These are phyloP conservation scores for Gymnopilus junonius DNA, from an alignment of 768 basidiomycete genomes.

Conservation along the genomic window DNA sequence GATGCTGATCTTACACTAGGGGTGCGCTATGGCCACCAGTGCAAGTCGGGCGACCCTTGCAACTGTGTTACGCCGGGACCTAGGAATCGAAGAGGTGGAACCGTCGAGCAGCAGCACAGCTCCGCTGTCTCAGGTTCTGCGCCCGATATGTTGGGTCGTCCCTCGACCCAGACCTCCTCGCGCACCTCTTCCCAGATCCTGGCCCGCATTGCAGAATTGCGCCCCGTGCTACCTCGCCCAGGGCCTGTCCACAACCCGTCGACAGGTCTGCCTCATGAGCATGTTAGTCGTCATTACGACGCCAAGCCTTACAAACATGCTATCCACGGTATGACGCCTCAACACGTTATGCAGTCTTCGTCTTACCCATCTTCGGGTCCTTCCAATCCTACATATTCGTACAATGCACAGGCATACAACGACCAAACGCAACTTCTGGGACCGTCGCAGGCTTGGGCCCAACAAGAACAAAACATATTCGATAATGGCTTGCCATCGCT, in stretches of 20 bases:
- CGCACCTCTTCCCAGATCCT: conserved; percentile 51
- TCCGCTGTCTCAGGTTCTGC: conserved; percentile 9
- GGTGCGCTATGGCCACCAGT: conserved; percentile 43
- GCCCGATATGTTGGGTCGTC: conserved; percentile 5
- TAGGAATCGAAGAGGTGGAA: conserved; percentile 32
- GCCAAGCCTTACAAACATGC: conserved; percentile 73
- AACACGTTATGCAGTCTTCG: conserved; percentile 33
- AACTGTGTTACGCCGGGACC: conserved; percentile 59
- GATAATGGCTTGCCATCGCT: conserved; percentile 43
- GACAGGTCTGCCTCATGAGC: conserved; percentile 43
- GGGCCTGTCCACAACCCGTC: conserved; percentile 55
- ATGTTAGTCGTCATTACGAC: conserved; percentile 55
- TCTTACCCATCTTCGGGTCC: conserved; percentile 23
- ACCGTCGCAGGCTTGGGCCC: conserved; percentile 22
- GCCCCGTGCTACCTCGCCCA: conserved; percentile 74
- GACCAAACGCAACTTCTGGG: conserved; percentile 34
- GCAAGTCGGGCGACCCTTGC: conserved; percentile 57
- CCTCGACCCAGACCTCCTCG: conserved; percentile 15
- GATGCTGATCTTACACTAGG: conserved; percentile 54
- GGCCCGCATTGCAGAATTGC: conserved; percentile 65
- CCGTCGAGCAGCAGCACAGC: conserved; percentile 12
- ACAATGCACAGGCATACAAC: conserved; percentile 28
- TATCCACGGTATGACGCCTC: conserved; percentile 47
- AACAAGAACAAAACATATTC: conserved; percentile 19
- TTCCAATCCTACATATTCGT: conserved; percentile 24